Percentiles rank a stretch among this genome's conserved stretches.
Evolutionary conservation across 2,329 filamentous ascomycete genomes (phyloP).

Genomic region (Alternaria angustiovoidea): DNA sequence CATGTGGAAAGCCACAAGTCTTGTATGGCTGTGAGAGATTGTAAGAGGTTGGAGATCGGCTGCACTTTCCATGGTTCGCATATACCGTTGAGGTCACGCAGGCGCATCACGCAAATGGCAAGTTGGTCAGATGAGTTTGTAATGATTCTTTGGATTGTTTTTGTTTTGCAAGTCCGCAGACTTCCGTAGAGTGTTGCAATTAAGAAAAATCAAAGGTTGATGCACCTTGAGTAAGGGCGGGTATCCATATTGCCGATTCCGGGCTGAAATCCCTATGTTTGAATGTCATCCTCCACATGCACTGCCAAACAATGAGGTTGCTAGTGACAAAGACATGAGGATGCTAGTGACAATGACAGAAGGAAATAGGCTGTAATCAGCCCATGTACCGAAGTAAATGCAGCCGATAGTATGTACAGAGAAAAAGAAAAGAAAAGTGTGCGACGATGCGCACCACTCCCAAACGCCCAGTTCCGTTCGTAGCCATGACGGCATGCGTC

Average conservation of each 20-base stretch:
- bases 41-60: background rate
- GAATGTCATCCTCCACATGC: constrained; percentile 14
- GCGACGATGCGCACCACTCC: constrained; percentile 14
- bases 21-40: background rate
- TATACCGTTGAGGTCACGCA: background rate
- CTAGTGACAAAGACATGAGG: background rate
- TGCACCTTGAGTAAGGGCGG: constrained; percentile 42
- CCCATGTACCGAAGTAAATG: constrained; percentile 10
- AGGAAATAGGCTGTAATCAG: background rate
- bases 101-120: background rate
- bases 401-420: constrained; percentile 24
- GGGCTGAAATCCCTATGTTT: constrained; percentile 23
- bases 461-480: constrained; percentile 34
- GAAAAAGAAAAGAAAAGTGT: constrained; percentile 21
- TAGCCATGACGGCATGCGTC: constrained; percentile 54
- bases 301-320: constrained; percentile 4
- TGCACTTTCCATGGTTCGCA: background rate
- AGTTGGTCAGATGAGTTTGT: background rate
- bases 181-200: constrained; percentile 7
- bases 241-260: constrained; percentile 43
- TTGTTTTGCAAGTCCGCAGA: background rate
- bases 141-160: constrained; percentile 4
- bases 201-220: constrained; percentile 22
- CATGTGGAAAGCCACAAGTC: background rate
- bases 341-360: background rate